phyloP scores from a whole-genome alignment of 371 early-diverging fungal genomes.

The Conidiobolus incongruus region DNA sequence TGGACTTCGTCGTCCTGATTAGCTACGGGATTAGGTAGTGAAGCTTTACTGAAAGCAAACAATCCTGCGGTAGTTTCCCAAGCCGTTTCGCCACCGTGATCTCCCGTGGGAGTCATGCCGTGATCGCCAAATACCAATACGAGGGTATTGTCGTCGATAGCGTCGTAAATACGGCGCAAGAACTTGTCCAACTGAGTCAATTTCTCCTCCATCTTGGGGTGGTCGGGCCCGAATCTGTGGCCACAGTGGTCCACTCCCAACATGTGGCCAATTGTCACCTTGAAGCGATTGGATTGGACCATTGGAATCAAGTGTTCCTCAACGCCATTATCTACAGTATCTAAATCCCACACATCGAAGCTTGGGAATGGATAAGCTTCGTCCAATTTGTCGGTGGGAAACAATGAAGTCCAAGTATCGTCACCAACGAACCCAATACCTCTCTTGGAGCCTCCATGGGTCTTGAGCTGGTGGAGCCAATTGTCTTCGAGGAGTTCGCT shows the following conservation, averaged over 20 bases:
- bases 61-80: conserved; percentile 71
- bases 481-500: conserved; percentile 70
- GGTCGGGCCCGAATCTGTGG: conserved; percentile 75
- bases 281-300: conserved; percentile 5
- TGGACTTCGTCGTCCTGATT: conserved; percentile 19
- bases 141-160: conserved; percentile 66
- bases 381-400: conserved; percentile 23
- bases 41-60: conserved; percentile 22
- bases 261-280: conserved; percentile 69
- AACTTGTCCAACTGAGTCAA: conserved; percentile 63
- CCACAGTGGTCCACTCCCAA: conserved; percentile 95
- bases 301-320: conserved; percentile 9
- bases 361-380: conserved; percentile 55
- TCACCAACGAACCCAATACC: conserved; percentile 54
- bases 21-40: neutral
- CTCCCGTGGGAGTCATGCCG: conserved; percentile 95
- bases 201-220: conserved; percentile 64
- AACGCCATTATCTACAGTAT: conserved; percentile 81
- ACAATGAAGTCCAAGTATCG: conserved; percentile 84
- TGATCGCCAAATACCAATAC: conserved; percentile 96
- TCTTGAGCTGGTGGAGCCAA: conserved; percentile 29
- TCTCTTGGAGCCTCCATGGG: conserved; percentile 6
- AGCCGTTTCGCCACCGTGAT: conserved; percentile 92
- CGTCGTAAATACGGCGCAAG: conserved; percentile 31
- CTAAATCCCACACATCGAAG: conserved; percentile 78